Evolutionary conservation across 768 basidiomycete genomes (phyloP).

Genomic region (Rubroboletus pulcherrimus): DNA sequence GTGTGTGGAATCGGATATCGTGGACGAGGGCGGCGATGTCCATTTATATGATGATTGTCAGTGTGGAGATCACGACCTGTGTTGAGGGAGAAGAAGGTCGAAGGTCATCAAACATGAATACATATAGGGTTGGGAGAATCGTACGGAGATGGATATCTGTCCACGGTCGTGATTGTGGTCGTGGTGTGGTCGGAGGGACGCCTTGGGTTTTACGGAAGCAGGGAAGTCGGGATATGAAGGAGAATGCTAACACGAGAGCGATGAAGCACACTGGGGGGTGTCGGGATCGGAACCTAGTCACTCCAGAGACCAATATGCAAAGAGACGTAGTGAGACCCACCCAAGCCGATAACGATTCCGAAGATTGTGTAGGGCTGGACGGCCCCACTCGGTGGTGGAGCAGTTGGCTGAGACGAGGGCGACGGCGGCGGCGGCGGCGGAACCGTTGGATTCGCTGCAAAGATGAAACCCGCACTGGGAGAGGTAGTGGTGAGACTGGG

Average conservation of each 20-base stretch:
- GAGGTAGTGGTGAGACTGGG: background rate
- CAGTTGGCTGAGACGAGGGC: background rate
- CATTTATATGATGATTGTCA: background rate
- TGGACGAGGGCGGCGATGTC: background rate
- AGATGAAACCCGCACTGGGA: background rate
- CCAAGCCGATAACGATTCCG: conserved; percentile 10
- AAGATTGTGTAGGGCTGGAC: conserved; percentile 11
- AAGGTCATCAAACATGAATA: background rate
- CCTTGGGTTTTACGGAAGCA: background rate
- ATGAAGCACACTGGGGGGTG: conserved; percentile 10
- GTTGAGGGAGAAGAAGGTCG: background rate
- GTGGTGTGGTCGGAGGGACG: background rate
- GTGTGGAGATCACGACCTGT: background rate
- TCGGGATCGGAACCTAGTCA: background rate
- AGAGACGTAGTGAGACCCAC: conserved; percentile 2
- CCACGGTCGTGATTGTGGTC: background rate
- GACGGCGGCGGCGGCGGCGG: background rate
- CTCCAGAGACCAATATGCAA: background rate
- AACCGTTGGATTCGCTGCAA: background rate
- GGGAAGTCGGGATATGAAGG: background rate
- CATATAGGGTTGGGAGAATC: background rate
- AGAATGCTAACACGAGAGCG: conserved; percentile 3
- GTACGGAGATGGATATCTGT: background rate
- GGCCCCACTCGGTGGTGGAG: background rate
- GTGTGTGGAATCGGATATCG: background rate